Base-by-base conservation (phyloP, 1,284 basidiomycete genomes). In the Boletus albobrunnescens region DNA sequence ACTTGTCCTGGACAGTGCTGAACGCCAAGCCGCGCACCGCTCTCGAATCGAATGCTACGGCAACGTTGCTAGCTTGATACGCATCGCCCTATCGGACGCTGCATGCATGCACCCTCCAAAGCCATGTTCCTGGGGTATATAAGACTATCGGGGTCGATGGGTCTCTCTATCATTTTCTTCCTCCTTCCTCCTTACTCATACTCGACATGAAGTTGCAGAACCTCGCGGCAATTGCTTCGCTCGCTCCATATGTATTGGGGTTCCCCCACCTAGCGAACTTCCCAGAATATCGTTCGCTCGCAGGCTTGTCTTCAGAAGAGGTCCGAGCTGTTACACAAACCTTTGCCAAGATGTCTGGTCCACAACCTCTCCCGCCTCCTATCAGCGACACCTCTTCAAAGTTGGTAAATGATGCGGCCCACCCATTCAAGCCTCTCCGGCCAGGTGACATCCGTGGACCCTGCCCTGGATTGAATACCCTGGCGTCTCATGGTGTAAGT, bases 211-310 rank as follows among this genome's bases (percentile, higher is more conserved):
- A 47, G 32, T 30, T 33, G 4, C 51, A 41, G 40, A 44, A n/a
- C 11, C 23, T 55, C 14, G 35, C 26, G 1, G 20, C 19, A 14
- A 9, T 46, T 5, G 11, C 32, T 14, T 26, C 22, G 8, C 37
- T 61, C 16, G 5, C 45, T 32, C 19, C 57, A 30, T 39, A 13
- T 38, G 16, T 17, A 13, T 7, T 49, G n/a, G 56, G 51, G 0
- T 57, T 59, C 16, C 41, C 54, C 4, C 33, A 51, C 31, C 42
- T 58, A 3, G 32, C 19, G 12, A 44, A 57, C 19, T 59, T 57
- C 14, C 56, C 54, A 0, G 50, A 51, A 37, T 12, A 58, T 39
- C 56, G 56, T 27, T 61, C 56, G 1, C 47, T 61, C 10, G 46
- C 37, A 0, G 56, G 59, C 4, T 32, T 58, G 16, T 57, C 56